Conservation (phyloP, 139 green algal genomes). For the Volvox africanus region DNA sequence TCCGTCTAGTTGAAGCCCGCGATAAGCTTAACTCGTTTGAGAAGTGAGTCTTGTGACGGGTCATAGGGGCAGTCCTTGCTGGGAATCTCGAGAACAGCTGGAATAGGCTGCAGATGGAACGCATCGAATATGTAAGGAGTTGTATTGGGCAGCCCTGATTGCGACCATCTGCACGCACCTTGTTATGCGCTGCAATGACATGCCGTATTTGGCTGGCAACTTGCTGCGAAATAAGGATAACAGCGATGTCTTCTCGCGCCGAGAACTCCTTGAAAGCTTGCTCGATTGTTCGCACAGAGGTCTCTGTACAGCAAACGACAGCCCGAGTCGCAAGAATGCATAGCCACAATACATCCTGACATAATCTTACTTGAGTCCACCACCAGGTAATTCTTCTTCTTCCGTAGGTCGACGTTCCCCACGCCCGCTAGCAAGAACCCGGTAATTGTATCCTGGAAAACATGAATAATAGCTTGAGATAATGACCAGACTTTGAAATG, state of each 20-base stretch:
- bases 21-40: constrained; percentile 93
- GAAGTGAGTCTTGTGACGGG: constrained; percentile 92
- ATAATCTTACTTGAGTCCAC: constrained; percentile 89
- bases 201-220: constrained; percentile 92
- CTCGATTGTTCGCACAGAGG: constrained; percentile 81
- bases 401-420: constrained; percentile 93
- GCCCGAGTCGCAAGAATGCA: not conserved
- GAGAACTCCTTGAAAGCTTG: constrained; percentile 95
- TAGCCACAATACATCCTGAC: not conserved
- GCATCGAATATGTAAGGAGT: not conserved
- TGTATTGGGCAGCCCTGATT: not conserved
- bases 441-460: constrained; percentile 95
- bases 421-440: constrained; percentile 97
- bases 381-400: constrained; percentile 95
- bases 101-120: constrained; percentile 74
- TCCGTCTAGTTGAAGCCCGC: constrained; percentile 72
- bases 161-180: constrained; percentile 59
- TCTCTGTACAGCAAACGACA: constrained; percentile 10
- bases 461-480: not conserved
- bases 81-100: constrained; percentile 97
- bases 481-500: too few relatives aligned
- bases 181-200: constrained; percentile 84
- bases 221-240: constrained; percentile 96
- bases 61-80: constrained; percentile 97
- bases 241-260: constrained; percentile 91